These are phyloP conservation scores for Fusarium denticulatum DNA, from an alignment of 2,329 filamentous ascomycete genomes.

Conservation along the genomic window DNA sequence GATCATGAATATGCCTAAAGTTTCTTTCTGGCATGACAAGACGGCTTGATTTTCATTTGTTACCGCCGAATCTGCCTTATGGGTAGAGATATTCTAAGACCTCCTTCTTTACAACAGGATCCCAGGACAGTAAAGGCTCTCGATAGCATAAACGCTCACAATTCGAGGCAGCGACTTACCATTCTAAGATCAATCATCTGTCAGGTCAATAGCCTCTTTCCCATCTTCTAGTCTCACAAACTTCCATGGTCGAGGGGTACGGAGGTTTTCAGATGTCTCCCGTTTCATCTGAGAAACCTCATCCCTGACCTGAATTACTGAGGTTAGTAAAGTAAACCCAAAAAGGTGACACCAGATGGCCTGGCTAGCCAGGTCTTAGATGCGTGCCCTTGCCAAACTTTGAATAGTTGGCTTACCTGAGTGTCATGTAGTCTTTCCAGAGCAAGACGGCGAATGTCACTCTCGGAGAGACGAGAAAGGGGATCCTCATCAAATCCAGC, in stretches of 20 bases:
- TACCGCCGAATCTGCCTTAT: too few species aligned
- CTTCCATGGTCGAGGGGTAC: slow-evolving; percentile 5
- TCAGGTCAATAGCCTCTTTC: slow-evolving; percentile 27
- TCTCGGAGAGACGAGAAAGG: slow-evolving; percentile 12
- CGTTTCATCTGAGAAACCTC: slow-evolving; percentile 15
- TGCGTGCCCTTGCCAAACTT: rapidly evolving
- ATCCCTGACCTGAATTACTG: neutral
- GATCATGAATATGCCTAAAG: neutral
- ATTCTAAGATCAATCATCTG: slow-evolving; percentile 1
- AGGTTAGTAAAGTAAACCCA: neutral
- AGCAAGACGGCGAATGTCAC: slow-evolving; percentile 35
- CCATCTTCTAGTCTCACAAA: slow-evolving; percentile 21
- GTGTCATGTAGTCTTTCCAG: slow-evolving; percentile 25
- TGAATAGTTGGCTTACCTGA: slow-evolving; percentile 4
- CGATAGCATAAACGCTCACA: neutral
- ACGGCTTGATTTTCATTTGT: too few species aligned
- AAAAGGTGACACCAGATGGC: neutral
- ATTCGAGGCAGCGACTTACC: neutral
- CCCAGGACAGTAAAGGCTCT: neutral
- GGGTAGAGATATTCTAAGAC: neutral
- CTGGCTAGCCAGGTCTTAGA: neutral
- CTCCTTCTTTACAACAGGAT: neutral
- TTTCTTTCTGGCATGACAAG: neutral
- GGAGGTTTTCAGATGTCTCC: neutral
- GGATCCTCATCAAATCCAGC: neutral